Conservation (phyloP, 139 green algal genomes). For the Auxenochlorella pyrenoidosa region DNA sequence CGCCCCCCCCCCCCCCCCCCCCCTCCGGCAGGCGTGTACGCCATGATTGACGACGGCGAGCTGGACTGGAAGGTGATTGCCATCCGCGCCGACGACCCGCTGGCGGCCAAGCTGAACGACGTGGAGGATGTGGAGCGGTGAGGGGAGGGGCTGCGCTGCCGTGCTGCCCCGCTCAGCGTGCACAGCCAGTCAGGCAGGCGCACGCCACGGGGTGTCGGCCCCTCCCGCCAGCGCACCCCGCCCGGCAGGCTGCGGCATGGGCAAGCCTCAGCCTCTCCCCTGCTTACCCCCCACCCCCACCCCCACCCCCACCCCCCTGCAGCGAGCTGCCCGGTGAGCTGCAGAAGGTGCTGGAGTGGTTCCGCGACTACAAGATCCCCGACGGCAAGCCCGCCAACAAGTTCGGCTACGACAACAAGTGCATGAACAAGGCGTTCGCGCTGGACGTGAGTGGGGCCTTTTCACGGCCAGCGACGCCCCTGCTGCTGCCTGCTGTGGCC, state of each 20-base stretch:
- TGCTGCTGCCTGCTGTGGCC: no score
- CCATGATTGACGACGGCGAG: conserved; percentile 99
- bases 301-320: neutral
- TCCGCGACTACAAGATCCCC: conserved; percentile 99
- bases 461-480: no score
- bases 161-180: neutral
- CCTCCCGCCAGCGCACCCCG: no score
- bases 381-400: conserved; percentile 97
- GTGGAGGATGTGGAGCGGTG: conserved; percentile 97
- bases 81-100: conserved; percentile 92
- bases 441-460: conserved; percentile 50
- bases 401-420: conserved; percentile 95
- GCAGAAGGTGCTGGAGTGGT: conserved; percentile 94
- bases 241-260: no score
- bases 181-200: no score
- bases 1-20: no score
- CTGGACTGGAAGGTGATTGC: conserved; percentile 99
- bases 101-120: conserved; percentile 91
- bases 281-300: neutral
- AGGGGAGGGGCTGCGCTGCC: neutral
- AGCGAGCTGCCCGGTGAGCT: conserved; percentile 96
- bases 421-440: conserved; percentile 87
- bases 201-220: no score
- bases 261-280: neutral
- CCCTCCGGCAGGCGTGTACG: conserved; percentile 78